Conservation (phyloP, 2,329 filamentous ascomycete genomes). For the Parafenestella ontariensis region DNA sequence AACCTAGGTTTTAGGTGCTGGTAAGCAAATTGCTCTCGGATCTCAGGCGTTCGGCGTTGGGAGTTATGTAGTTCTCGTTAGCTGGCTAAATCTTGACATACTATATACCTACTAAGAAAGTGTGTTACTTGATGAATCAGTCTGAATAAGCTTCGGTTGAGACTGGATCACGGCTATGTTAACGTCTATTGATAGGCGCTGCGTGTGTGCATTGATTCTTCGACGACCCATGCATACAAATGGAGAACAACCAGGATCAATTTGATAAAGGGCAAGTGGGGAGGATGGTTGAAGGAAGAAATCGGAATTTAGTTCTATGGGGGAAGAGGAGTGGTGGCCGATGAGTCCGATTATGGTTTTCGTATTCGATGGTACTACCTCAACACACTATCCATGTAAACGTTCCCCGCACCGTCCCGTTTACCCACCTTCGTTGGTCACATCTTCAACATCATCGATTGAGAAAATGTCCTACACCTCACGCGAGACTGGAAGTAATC, state of each 20-base stretch:
- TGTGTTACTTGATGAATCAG: not conserved
- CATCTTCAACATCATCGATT: not conserved
- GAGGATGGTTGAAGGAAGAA: not conserved
- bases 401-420: conserved; percentile 4
- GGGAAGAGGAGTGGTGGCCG: not conserved
- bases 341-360: conserved; percentile 7
- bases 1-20: not conserved
- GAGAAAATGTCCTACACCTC: not conserved
- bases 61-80: not conserved
- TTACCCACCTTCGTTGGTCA: not conserved
- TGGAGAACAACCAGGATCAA: not conserved
- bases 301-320: not conserved
- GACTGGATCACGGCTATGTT: not conserved
- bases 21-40: not conserved
- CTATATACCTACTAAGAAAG: not conserved
- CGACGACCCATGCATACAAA: not conserved
- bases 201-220: not conserved
- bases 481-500: not conserved
- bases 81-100: not conserved
- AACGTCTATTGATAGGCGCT: too few species aligned
- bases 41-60: not conserved
- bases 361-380: conserved; percentile 1
- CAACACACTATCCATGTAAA: not conserved
- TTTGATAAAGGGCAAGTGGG: not conserved
- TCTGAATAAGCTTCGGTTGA: not conserved